Percentiles rank a stretch among this genome's conserved stretches.
Evolutionary conservation across 2,329 filamentous ascomycete species (phyloP).

Genomic region (Chaetoscypha palmicola): DNA sequence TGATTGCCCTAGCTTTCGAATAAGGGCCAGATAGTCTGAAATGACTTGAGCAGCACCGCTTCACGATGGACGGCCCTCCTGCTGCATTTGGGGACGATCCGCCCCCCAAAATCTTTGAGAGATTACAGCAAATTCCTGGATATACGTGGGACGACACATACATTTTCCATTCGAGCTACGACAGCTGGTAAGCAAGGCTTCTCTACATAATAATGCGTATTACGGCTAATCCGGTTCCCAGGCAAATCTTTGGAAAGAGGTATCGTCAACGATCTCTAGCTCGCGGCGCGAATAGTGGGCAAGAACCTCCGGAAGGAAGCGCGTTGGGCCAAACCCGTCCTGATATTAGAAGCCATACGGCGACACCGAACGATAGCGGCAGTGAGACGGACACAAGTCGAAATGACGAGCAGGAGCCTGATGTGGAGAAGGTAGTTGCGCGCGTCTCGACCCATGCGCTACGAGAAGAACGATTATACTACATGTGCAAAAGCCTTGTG

Average conservation of each 20-base stretch:
- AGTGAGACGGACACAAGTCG: slow-evolving; percentile 20
- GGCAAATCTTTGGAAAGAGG: slow-evolving; percentile 60
- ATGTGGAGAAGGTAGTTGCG: slow-evolving; percentile 55
- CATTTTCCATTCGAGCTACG: slow-evolving; percentile 65
- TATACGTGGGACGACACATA: slow-evolving; percentile 68
- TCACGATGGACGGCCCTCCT: slow-evolving; percentile 23
- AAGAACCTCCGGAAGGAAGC: slow-evolving; percentile 27
- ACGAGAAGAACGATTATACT: slow-evolving; percentile 79
- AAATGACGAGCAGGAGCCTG: slow-evolving; percentile 13
- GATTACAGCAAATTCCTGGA: slow-evolving; percentile 64
- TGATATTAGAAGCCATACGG: slow-evolving; percentile 2
- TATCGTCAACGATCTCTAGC: not conserved
- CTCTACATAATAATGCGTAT: not conserved
- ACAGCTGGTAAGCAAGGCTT: slow-evolving; percentile 62
- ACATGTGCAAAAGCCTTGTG: slow-evolving; percentile 69
- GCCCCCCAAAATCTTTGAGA: slow-evolving; percentile 63
- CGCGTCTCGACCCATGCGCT: slow-evolving; percentile 76
- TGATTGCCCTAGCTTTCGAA: not conserved
- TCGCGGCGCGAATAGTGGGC: slow-evolving; percentile 33
- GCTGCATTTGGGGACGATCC: slow-evolving; percentile 41
- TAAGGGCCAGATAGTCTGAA: slow-evolving; percentile 1
- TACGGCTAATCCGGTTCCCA: slow-evolving; percentile 24
- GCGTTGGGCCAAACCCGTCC: not conserved
- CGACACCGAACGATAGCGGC: slow-evolving; percentile 17
- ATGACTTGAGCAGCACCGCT: slow-evolving; percentile 10